Evolutionary conservation across 306 rosid species (phyloP).

Genomic region (Cicer arietinum): DNA sequence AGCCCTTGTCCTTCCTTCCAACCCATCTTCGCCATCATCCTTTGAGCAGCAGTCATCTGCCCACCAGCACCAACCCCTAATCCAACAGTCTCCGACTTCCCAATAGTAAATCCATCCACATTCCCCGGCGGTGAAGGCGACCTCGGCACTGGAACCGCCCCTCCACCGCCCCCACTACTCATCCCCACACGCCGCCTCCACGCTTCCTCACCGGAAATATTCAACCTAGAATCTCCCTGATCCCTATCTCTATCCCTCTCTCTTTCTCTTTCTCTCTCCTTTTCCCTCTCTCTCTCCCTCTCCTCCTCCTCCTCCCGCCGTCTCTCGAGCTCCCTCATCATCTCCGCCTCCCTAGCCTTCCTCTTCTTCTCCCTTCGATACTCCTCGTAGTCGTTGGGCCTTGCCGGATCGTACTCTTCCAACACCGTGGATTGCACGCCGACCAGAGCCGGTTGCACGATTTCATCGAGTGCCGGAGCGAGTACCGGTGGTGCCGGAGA

Average conservation of each 20-base stretch:
- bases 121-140: conserved; percentile 80
- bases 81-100: conserved; percentile 87
- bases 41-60: conserved; percentile 98
- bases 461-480: conserved; percentile 44
- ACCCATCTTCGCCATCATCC: conserved; percentile 99
- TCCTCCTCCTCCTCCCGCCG: conserved; percentile 64
- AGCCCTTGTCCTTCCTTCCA: conserved; percentile 99
- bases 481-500: conserved; percentile 21
- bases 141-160: conserved; percentile 65
- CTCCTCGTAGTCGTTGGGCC: conserved; percentile 97
- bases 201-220: conserved; percentile 96
- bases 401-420: conserved; percentile 94
- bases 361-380: conserved; percentile 82
- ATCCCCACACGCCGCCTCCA: conserved; percentile 95
- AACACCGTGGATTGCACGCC: conserved; percentile 81
- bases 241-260: conserved; percentile 54
- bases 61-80: conserved; percentile 97
- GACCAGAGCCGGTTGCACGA: conserved; percentile 71
- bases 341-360: conserved; percentile 81
- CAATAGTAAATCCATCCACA: conserved; percentile 84
- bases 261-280: conserved; percentile 54
- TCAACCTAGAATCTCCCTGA: conserved; percentile 61
- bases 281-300: conserved; percentile 52
- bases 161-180: conserved; percentile 56
- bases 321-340: conserved; percentile 75